A percentile compares a stretch with the other conserved stretches of the same genome.
phyloP scores from a whole-genome alignment of 805 yeast genomes.

The Zygosaccharomyces kombuchaensis region DNA sequence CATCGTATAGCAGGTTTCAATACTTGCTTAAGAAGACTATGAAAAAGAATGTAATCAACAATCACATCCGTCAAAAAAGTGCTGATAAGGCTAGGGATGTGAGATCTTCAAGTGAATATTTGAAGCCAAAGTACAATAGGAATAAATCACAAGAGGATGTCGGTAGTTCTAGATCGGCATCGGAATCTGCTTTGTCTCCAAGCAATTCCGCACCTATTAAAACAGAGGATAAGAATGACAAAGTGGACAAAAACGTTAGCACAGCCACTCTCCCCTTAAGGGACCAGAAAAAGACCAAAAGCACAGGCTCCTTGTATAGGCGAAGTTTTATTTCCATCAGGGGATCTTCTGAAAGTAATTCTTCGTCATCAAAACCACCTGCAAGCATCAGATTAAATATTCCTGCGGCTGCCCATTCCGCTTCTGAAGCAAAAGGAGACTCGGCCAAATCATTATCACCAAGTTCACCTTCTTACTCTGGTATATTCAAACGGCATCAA shows the following conservation, averaged over 20 bases:
- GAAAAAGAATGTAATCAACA: slow-evolving; percentile 31
- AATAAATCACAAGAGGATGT: slow-evolving; percentile 13
- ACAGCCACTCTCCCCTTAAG: slow-evolving; percentile 10
- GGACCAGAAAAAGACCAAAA: slow-evolving; percentile 28
- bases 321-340: slow-evolving; percentile 34
- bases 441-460: slow-evolving; percentile 22
- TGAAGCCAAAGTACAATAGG: slow-evolving; percentile 15
- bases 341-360: slow-evolving; percentile 16
- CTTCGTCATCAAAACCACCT: slow-evolving; percentile 12
- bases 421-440: slow-evolving; percentile 15
- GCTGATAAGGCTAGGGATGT: slow-evolving; percentile 21
- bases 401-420: slow-evolving; percentile 27
- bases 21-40: slow-evolving; percentile 47
- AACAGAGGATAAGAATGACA: slow-evolving; percentile 5
- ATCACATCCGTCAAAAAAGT: slow-evolving; percentile 24
- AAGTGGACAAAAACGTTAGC: slow-evolving; percentile 3
- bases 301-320: slow-evolving; percentile 34
- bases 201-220: slow-evolving; percentile 1
- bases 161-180: slow-evolving; percentile 24
- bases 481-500: slow-evolving; percentile 59
- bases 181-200: slow-evolving; percentile 26
- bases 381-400: slow-evolving; percentile 27
- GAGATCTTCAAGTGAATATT: slow-evolving; percentile 30
- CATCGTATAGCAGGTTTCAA: slow-evolving; percentile 55
- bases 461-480: slow-evolving; percentile 33